Evolutionary conservation across 2,329 filamentous ascomycete species (phyloP).

Genomic region (Beauveria bassiana): DNA sequence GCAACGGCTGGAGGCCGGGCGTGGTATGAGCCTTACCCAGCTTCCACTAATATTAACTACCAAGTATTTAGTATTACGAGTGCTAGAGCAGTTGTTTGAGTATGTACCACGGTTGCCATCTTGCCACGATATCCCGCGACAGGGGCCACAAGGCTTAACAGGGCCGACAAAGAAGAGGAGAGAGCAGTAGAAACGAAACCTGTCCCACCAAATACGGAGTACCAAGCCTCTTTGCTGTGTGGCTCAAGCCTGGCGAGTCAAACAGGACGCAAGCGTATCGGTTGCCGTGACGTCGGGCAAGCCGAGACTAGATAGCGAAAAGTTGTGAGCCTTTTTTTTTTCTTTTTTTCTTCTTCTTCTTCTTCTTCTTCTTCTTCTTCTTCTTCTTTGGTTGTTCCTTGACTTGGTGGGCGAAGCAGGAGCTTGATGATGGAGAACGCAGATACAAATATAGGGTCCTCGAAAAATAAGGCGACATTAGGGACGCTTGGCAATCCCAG

Average conservation of each 20-base stretch:
- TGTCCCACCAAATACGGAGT: slow-evolving; percentile 7
- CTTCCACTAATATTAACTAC: background rate
- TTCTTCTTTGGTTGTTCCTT: too few species aligned
- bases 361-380: background rate
- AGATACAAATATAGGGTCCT: background rate
- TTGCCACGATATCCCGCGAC: background rate
- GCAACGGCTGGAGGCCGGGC: background rate
- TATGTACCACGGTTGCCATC: background rate
- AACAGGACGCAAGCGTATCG: background rate
- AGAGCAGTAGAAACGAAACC: background rate
- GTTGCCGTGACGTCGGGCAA: background rate
- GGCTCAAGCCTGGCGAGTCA: background rate
- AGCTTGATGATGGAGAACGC: background rate
- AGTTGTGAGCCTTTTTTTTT: background rate
- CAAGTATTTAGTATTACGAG: too few species aligned
- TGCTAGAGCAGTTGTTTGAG: background rate
- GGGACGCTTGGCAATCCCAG: background rate
- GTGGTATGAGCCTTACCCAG: background rate
- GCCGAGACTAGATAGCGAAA: background rate
- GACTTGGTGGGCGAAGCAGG: background rate
- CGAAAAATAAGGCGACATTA: background rate
- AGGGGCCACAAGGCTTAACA: slow-evolving; percentile 1
- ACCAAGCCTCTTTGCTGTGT: background rate
- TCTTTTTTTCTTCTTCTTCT: too few species aligned
- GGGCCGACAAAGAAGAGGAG: background rate